Evolutionary conservation across 83 land plant genomes (phyloP), one percentile per base, ranked within the genome.

Genomic region (Diphasiastrum complanatum): DNA sequence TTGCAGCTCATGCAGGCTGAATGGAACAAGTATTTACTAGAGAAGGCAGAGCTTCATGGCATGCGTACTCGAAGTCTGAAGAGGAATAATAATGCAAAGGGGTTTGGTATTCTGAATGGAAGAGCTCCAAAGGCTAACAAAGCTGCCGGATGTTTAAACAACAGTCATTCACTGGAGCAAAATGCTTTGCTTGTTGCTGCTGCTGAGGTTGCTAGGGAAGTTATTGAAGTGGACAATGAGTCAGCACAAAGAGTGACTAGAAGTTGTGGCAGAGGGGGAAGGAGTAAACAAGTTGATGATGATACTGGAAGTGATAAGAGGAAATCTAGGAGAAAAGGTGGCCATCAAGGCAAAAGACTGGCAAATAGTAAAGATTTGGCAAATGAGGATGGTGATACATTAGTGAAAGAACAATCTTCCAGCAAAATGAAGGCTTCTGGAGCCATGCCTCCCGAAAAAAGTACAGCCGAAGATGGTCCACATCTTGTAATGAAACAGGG

Each of bases 21-120:
- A 61, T 95, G 99, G 99, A 86, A 81, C 41, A 90, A 83, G 43
- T 95, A 89, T 61, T 72, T 95, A 74, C 61, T 90, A 10, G 81
- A 82, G 23, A 95, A 86, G 67, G 75, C 79, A 50, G 81, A 84
- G 59, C 66, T 90, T 58, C 83, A 78, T 65, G 81, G 83, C 2
- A 63, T 90, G 55, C 68, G 69, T 53, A 77, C 73, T 36, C 70
- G 70, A 31, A 67, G 51, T 5, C 82, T 81, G 61, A 86, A 75
- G 54, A 76, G 76, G 60, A 41, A 70, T 11, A 60, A 72, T 47
- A 78, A 69, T 34, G 72, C 80, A 19, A 81, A 79, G 83, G 95
- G 95, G 29, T 73, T 71, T 77, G 96, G 96, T 12, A 36, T 87
- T 14, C 70, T 84, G 50, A 72, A 79, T 77, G 97, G 97, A 29